Evolutionary conservation across 2,329 filamentous ascomycete species (phyloP).

Genomic region (Colletotrichum aenigma): DNA sequence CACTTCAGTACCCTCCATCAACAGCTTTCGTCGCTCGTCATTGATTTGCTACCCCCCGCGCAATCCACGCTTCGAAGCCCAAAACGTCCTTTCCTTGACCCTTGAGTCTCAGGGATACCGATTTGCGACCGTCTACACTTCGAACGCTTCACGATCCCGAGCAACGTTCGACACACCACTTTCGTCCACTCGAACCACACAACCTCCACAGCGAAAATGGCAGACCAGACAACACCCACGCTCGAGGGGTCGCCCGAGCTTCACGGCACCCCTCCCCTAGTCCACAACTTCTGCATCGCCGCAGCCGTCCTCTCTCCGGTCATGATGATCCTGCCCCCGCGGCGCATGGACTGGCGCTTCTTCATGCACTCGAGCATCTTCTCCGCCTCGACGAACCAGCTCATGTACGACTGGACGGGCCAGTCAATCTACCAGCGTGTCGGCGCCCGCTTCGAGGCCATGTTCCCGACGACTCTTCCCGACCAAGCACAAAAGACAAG

Average conservation of each 20-base stretch:
- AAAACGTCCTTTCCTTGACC: background rate
- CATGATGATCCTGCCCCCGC: constrained; percentile 55
- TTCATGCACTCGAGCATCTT: constrained; percentile 53
- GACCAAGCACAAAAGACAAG: constrained; percentile 57
- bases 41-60: background rate
- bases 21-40: background rate
- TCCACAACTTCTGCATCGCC: constrained; percentile 54
- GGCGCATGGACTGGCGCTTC: constrained; percentile 55
- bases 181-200: background rate
- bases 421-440: constrained; percentile 55
- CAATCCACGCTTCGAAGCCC: background rate
- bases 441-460: constrained; percentile 42
- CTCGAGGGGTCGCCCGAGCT: background rate
- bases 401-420: constrained; percentile 61
- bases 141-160: background rate
- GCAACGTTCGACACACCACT: background rate
- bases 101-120: background rate
- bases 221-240: constrained; percentile 6
- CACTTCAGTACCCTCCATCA: background rate
- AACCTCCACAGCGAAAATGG: background rate
- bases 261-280: constrained; percentile 31
- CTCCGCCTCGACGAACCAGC: constrained; percentile 59
- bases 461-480: constrained; percentile 59
- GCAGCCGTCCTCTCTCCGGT: constrained; percentile 52
- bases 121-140: background rate